Base-by-base conservation (phyloP, 306 rosid genomes). In the Quercus aquifolioides region DNA sequence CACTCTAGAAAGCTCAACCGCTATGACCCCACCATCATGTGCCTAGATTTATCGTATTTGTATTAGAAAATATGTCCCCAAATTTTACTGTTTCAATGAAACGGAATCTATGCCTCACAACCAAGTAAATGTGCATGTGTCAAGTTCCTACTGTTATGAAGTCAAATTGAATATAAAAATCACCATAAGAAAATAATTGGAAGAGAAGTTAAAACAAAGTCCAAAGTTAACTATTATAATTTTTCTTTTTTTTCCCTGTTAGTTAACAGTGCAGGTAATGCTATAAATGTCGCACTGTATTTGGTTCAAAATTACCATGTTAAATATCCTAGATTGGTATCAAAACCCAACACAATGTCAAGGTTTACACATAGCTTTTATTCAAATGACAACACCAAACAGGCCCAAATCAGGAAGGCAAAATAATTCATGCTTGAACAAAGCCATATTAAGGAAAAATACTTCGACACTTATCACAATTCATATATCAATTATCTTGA, bases 11-110 rank as follows among this genome's bases (percentile, higher is more conserved):
- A 96, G 94, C 86, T 96, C 99, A 80, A 91, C 93, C 86, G 93
- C 99, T 65, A 96, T 97, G 86, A 96, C 97, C 73, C 99, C 99
- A 55, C 98, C 99, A 82, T 96, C 99, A 80, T 90, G 96, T 65
- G 98, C 99, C 99, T 96, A 79, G 60, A 90, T 70, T 70, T 76
- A 84, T 76, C 80, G 74, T 55, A 76, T 71, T 43, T 54, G 77
- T n/a, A 55, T 64, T 30, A 78, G 46, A 5, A 79, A 55, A 30
- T 8, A 71, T 17, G 72, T 23, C 23, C 46, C 33, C 28, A 11
- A 14, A 57, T 28, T 54, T 23, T 11, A 10, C 69, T 3, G 26
- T 7, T 43, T 35, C 55, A 71, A 52, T 51, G 23, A 19, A 71
- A 54, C 12, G 17, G 9, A 76, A 25, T 18, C n/a, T 46, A 75